Conservation (phyloP, 2,329 filamentous ascomycete genomes). For the Cadophora gregata region DNA sequence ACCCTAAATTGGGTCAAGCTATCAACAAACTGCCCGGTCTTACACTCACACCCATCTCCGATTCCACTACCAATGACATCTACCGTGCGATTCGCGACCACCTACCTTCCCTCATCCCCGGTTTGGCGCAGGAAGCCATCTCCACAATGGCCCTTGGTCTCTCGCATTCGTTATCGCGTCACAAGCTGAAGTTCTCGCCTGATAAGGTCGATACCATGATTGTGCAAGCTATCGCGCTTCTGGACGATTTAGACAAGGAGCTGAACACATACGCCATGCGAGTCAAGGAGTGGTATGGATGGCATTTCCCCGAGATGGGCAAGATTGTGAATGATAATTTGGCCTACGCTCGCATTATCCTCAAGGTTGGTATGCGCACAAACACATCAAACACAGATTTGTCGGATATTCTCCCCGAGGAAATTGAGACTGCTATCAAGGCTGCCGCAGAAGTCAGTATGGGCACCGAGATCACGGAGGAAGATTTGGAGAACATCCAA, state of each 20-base stretch:
- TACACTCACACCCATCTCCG: slow-evolving; percentile 82
- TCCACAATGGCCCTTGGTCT: slow-evolving; percentile 96
- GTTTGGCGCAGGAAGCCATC: slow-evolving; percentile 82
- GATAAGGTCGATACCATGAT: slow-evolving; percentile 99
- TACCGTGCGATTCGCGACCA: slow-evolving; percentile 95
- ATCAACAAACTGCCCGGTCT: slow-evolving; percentile 92
- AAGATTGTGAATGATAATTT: slow-evolving; percentile 98
- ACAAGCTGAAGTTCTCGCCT: slow-evolving; percentile 98
- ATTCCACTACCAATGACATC: slow-evolving; percentile 83
- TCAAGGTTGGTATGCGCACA: slow-evolving; percentile 87
- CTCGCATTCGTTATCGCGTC: slow-evolving; percentile 92
- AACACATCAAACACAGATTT: slow-evolving; percentile 80
- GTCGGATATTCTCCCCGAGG: slow-evolving; percentile 90
- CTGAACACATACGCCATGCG: slow-evolving; percentile 99
- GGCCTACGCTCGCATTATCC: slow-evolving; percentile 87
- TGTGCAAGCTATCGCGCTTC: slow-evolving; percentile 90
- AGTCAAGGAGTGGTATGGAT: slow-evolving; percentile 99
- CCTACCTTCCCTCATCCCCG: slow-evolving; percentile 87
- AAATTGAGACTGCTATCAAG: slow-evolving; percentile 91
- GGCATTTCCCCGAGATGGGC: slow-evolving; percentile 98
- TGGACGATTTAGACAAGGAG: slow-evolving; percentile 98
- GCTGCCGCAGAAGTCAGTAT: slow-evolving; percentile 95
- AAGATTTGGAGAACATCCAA: slow-evolving; percentile 93
- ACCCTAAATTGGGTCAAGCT: slow-evolving; percentile 88
- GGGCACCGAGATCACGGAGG: slow-evolving; percentile 94